Evolutionary conservation across 75 land plant genomes (phyloP).

Genomic region (Gnetum montanum): DNA sequence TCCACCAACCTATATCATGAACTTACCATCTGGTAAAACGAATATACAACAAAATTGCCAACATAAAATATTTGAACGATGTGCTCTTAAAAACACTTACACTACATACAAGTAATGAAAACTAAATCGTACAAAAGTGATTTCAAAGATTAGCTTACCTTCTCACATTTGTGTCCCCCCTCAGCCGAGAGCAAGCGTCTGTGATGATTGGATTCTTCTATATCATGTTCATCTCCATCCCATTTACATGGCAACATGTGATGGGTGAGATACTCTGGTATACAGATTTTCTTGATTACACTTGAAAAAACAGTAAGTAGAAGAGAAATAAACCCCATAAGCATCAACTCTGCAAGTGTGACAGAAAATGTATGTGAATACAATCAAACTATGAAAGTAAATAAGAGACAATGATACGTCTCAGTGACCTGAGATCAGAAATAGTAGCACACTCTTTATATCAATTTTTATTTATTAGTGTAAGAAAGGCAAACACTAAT

Average conservation of each 20-base stretch:
- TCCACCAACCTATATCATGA: no score
- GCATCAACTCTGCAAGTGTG: conserved; percentile 89
- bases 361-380: background rate
- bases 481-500: no score
- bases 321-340: conserved; percentile 81
- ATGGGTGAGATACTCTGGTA: conserved; percentile 19
- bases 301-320: conserved; percentile 57
- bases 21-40: no score
- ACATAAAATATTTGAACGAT: background rate
- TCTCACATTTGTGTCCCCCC: background rate
- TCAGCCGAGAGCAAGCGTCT: conserved; percentile 2
- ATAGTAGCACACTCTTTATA: background rate
- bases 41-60: no score
- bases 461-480: no score
- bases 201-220: background rate
- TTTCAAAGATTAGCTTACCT: background rate
- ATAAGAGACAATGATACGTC: background rate
- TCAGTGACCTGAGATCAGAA: background rate
- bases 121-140: no score
- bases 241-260: conserved; percentile 52
- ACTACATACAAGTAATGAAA: background rate
- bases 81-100: background rate
- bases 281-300: conserved; percentile 41
- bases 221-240: background rate
- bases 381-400: background rate